phyloP scores from a whole-genome alignment of 169 alveolate species.

The Plasmodium vivax region DNA sequence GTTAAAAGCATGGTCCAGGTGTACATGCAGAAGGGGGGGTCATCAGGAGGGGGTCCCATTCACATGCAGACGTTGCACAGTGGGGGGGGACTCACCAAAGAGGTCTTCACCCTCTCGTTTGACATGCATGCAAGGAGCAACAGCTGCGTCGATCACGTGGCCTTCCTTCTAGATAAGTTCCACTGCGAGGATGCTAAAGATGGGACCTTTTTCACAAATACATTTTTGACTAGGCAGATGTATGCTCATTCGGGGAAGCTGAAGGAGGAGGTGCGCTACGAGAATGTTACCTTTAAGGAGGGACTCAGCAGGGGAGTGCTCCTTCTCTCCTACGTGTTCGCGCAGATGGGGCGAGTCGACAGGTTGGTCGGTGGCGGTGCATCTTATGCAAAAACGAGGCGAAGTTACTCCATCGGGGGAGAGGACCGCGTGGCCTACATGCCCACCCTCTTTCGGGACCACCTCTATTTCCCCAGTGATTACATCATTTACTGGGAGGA shows the following conservation, averaged over 20 bases:
- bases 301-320: conserved; percentile 2
- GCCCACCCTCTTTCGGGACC: conserved; percentile 18
- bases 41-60: not conserved
- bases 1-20: not conserved
- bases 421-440: not conserved
- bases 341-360: not conserved
- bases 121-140: conserved; percentile 20
- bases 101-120: conserved; percentile 15
- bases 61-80: too few species aligned
- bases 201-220: not conserved
- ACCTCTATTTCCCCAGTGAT: not conserved
- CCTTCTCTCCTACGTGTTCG: conserved; percentile 1
- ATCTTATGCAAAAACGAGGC: not conserved
- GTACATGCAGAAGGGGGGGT: not conserved
- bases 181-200: conserved; percentile 1
- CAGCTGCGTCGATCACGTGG: not conserved
- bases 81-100: not conserved
- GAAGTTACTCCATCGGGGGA: not conserved
- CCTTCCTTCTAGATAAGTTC: conserved; percentile 34
- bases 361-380: not conserved
- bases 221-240: not conserved
- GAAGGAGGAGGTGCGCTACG: not conserved
- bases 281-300: not conserved
- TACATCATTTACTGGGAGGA: not conserved
- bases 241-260: not conserved